A percentile compares a stretch with the other conserved stretches of the same genome.
These are phyloP conservation scores for Capsaspora owczarzaki DNA, from an alignment of 78 protist species.

Conservation along the genomic window DNA sequence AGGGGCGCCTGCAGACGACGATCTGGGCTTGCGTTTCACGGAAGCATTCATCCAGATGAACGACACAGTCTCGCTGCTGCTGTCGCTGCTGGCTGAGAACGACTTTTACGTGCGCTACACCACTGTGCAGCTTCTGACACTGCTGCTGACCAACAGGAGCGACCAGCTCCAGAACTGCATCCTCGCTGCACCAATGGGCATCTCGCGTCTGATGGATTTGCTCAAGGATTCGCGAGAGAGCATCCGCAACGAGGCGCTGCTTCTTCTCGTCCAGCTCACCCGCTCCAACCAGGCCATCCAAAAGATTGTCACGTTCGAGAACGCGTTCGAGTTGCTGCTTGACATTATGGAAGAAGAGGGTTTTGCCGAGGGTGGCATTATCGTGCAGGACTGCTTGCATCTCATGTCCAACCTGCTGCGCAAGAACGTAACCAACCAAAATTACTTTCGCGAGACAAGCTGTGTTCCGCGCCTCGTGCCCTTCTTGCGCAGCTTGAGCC, in stretches of 20 bases:
- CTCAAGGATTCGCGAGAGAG: slow-evolving; percentile 21
- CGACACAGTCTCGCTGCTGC: not conserved
- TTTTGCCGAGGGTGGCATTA: slow-evolving; percentile 23
- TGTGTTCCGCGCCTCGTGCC: slow-evolving; percentile 5
- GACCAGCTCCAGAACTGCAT: slow-evolving; percentile 24
- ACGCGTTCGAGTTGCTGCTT: slow-evolving; percentile 37
- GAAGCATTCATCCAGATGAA: slow-evolving; percentile 6
- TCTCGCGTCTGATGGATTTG: slow-evolving; percentile 39
- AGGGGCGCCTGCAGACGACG: not conserved
- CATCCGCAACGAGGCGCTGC: slow-evolving; percentile 38
- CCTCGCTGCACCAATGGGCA: slow-evolving; percentile 22
- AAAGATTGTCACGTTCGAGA: slow-evolving; percentile 42
- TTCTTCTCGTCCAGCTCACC: slow-evolving; percentile 29
- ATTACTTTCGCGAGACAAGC: slow-evolving; percentile 20
- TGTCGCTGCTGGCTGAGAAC: slow-evolving; percentile 1
- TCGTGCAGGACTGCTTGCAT: slow-evolving; percentile 37
- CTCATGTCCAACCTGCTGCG: slow-evolving; percentile 25
- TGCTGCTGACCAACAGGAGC: slow-evolving; percentile 12
- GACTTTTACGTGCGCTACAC: slow-evolving; percentile 33
- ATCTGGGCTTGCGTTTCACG: slow-evolving; percentile 10
- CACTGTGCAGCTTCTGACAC: slow-evolving; percentile 23
- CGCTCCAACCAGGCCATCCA: slow-evolving; percentile 13
- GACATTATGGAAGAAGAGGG: slow-evolving; percentile 31
- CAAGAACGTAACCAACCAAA: slow-evolving; percentile 29
- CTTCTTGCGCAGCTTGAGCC: not conserved